Evolutionary conservation across 2,329 filamentous ascomycete genomes (phyloP).

Genomic region (Neonectria ditissima): DNA sequence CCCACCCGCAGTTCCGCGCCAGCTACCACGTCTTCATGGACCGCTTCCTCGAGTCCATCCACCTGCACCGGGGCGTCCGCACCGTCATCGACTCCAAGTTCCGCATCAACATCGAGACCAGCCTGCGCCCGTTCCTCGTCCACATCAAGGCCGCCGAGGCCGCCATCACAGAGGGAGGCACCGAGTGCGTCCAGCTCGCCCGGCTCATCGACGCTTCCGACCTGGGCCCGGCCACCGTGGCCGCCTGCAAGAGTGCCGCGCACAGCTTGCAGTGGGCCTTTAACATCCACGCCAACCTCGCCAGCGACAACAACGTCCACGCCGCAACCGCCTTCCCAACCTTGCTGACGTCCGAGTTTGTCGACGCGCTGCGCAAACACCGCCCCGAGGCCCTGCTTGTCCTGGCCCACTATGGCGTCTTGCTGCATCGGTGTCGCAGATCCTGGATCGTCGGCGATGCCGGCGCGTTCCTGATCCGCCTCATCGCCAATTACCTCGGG

Average conservation of each 20-base stretch:
- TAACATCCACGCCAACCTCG: conserved; percentile 44
- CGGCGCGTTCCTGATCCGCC: conserved; percentile 47
- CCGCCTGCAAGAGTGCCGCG: conserved; percentile 45
- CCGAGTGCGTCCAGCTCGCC: conserved; percentile 42
- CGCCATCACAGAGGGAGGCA: conserved; percentile 22
- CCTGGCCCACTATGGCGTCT: conserved; percentile 61
- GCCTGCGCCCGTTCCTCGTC: conserved; percentile 33
- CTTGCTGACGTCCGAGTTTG: conserved; percentile 47
- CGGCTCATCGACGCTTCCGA: conserved; percentile 49
- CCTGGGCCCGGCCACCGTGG: conserved; percentile 40
- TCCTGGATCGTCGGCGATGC: conserved; percentile 55
- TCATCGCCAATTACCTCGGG: conserved; percentile 49
- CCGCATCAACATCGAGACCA: conserved; percentile 40
- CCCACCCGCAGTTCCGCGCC: conserved; percentile 44
- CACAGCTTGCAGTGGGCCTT: conserved; percentile 49
- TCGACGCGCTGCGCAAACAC: conserved; percentile 50
- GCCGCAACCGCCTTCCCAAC: conserved; percentile 49
- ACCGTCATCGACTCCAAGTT: conserved; percentile 50
- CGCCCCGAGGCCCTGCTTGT: conserved; percentile 58
- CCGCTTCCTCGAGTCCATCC: conserved; percentile 54
- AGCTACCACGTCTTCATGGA: conserved; percentile 55
- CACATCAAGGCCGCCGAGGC: conserved; percentile 28
- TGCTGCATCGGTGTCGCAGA: conserved; percentile 56
- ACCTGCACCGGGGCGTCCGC: conserved; percentile 57
- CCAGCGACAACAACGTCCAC: conserved; percentile 38